These are phyloP conservation scores for Fragilaria radians DNA, from an alignment of 108 stramenopile species.

Conservation along the genomic window DNA sequence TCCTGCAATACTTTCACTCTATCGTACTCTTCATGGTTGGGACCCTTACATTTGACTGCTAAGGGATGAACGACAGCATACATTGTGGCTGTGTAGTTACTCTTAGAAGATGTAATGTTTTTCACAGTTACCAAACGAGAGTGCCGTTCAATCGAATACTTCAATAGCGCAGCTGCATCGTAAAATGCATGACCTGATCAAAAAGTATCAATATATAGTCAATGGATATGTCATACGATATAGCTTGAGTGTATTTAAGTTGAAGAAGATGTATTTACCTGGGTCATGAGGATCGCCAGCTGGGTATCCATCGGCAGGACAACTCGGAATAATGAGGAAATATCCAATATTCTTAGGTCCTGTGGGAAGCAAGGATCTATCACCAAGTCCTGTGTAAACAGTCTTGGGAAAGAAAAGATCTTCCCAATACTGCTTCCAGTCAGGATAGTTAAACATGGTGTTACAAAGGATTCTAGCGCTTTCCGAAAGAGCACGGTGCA, in stretches of 20 bases:
- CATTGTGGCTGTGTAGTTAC: conserved; percentile 3
- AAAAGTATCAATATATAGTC: not conserved
- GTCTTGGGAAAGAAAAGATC: not conserved
- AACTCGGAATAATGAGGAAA: conserved; percentile 1
- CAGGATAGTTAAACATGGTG: not conserved
- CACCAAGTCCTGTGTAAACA: not conserved
- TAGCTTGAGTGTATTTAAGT: not conserved
- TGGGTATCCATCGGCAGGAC: conserved; percentile 3
- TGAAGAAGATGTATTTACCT: not conserved
- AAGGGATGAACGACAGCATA: conserved; percentile 10
- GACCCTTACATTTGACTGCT: conserved; percentile 1
- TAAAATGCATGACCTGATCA: conserved; percentile 7
- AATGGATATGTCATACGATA: not conserved
- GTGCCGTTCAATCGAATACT: conserved; percentile 7
- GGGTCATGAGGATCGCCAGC: not conserved
- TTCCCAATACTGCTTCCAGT: conserved; percentile 1
- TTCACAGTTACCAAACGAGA: too few species aligned
- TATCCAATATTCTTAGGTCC: not conserved
- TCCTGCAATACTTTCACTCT: conserved; percentile 5
- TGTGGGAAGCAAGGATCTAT: not conserved
- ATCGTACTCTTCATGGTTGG: conserved; percentile 4
- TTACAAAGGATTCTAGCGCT: too few species aligned
- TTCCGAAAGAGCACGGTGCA: too few species aligned
- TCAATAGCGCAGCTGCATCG: conserved; percentile 4
- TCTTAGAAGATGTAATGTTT: not conserved